Percentiles rank a stretch among this genome's conserved stretches.
Evolutionary conservation across 202 grass and related monocot genomes (phyloP).

Genomic region (Eragrostis tef): DNA sequence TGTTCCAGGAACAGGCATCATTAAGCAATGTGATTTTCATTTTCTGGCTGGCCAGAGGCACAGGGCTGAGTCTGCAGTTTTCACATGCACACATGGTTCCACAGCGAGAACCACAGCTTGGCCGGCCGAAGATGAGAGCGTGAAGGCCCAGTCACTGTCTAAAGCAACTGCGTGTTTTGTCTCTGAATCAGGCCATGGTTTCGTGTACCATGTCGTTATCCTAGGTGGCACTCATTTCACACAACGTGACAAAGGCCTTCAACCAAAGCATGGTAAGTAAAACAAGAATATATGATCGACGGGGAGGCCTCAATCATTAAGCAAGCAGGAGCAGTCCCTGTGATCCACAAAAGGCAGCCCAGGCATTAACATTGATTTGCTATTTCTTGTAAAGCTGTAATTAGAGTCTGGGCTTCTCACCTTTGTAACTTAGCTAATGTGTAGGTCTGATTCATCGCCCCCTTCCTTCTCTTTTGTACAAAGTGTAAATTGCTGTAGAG

Average conservation of each 20-base stretch:
- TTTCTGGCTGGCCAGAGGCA: background rate
- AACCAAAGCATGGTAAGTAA: background rate
- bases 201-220: background rate
- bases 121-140: background rate
- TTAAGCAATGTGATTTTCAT: constrained; percentile 12
- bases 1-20: constrained; percentile 30
- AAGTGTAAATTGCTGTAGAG: too few species aligned
- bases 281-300: background rate
- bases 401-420: too few species aligned
- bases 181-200: background rate
- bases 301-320: constrained; percentile 1
- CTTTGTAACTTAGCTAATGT: too few species aligned
- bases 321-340: background rate
- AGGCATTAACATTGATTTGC: background rate
- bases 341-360: background rate
- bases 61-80: background rate
- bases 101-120: background rate
- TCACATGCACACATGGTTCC: background rate
- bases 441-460: too few species aligned
- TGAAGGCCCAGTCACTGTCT: background rate
- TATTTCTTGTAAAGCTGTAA: too few species aligned
- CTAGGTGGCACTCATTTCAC: constrained; percentile 7
- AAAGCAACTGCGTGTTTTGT: background rate
- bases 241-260: background rate
- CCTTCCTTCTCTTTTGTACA: too few species aligned